Base-by-base conservation (phyloP, 1,284 basidiomycete genomes). In the Microstroma glucosiphilum region DNA sequence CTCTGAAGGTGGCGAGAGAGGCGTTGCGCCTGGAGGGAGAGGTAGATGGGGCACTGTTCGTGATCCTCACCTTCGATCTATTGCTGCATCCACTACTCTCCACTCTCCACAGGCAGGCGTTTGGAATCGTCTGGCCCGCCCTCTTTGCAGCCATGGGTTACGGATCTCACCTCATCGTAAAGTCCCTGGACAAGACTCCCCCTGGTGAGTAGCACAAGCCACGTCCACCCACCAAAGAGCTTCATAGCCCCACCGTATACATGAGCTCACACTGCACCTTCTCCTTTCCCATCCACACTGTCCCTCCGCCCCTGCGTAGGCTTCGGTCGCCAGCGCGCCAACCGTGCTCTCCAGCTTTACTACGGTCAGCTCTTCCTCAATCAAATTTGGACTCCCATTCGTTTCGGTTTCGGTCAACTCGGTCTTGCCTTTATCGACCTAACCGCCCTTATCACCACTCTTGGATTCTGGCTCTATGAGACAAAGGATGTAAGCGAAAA, bases 331-430 rank as follows among this genome's bases (percentile, higher is more conserved):
- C 85, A 85, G 58, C 78, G 81, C 26, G 82, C 87, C 46, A 80
- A 82, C 48, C 74, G 82, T 46, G 86, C 85, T 1, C 79, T 90
- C 46, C 81, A 82, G 40, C 80, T 90, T 51, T 89, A 90, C 81
- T 90, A 87, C 79, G 82, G 81, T 6, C 88, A 89, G 75, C 82
- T 90, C 43, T 86, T 81, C 0, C 78, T 89, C 53, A 90, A 89
- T 81, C 80, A 70, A 41, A 59, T 84, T 30, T 90, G 88, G 88
- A 85, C 85, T 21, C 87, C 88, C 4, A 78, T 89, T 43, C 89
- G 89, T 83, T 90, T 90, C 69, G 84, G 84, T 15, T n/a, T 30
- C 48, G 72, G 68, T 15, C 60, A 76, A 56, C 65, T 76, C 59
- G 60, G 64, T 26, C 64, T 75, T 58, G 88, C 87, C 0, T 80